A percentile compares a stretch with the other conserved stretches of the same genome.
Conservation (phyloP, 192 early-diverging fungal genomes). For the Diversispora epigaea region DNA sequence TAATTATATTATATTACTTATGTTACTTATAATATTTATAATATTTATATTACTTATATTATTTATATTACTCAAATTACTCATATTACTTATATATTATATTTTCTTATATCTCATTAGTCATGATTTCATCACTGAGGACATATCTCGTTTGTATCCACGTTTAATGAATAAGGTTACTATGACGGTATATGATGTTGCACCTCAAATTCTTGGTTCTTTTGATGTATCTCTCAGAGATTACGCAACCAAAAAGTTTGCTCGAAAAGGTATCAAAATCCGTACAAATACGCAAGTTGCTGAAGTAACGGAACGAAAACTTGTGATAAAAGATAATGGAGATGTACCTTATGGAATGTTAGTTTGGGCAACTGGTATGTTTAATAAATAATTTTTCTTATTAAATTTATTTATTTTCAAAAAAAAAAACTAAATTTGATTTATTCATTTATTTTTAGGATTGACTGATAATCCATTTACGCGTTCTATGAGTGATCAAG, state of each 20-base stretch:
- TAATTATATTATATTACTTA: neutral
- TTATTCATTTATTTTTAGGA: constrained; percentile 66
- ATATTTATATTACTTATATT: too few relatives aligned
- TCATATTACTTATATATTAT: too few relatives aligned
- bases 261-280: constrained; percentile 73
- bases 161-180: constrained; percentile 56
- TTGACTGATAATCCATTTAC: constrained; percentile 59
- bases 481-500: constrained; percentile 47
- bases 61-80: too few relatives aligned
- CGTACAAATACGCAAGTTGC: constrained; percentile 61
- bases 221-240: constrained; percentile 75
- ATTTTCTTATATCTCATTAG: neutral
- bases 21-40: neutral
- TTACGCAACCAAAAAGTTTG: constrained; percentile 75
- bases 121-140: constrained; percentile 81
- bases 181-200: constrained; percentile 79
- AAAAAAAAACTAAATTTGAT: neutral
- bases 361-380: constrained; percentile 86
- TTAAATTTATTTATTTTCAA: neutral
- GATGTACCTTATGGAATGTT: constrained; percentile 59
- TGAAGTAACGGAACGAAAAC: constrained; percentile 54
- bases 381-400: neutral
- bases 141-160: constrained; percentile 75
- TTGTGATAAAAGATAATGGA: constrained; percentile 55
- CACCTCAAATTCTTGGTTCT: constrained; percentile 69